phyloP scores from a whole-genome alignment of 768 basidiomycete genomes.

The Porphyrellus cyaneotinctus region DNA sequence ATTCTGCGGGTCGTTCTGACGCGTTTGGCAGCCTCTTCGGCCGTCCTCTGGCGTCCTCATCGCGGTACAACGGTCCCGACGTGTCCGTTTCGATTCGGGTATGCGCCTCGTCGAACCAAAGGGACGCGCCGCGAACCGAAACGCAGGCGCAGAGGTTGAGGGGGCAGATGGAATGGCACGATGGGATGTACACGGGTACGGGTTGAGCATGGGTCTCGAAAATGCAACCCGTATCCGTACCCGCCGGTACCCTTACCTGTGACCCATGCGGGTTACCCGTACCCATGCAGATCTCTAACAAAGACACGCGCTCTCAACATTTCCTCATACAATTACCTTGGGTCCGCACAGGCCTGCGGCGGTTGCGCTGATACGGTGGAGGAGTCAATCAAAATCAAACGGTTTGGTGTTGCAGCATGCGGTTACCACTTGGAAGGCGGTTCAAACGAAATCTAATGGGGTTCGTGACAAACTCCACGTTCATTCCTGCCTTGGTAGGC shows the following conservation, averaged over 20 bases:
- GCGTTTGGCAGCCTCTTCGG: too few species aligned
- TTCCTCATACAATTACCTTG: constrained; percentile 98
- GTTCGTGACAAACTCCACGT: constrained; percentile 93
- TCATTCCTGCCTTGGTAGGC: constrained; percentile 83
- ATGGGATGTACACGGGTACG: too few species aligned
- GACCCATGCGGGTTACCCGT: constrained; percentile 83
- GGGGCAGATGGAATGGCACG: too few species aligned
- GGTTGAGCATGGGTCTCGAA: too few species aligned
- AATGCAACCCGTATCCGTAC: too few species aligned
- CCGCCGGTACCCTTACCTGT: constrained; percentile 70
- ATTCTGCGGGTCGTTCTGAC: too few species aligned
- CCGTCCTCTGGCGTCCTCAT: too few species aligned
- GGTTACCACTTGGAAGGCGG: constrained; percentile 82
- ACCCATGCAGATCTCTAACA: constrained; percentile 76
- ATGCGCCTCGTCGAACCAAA: too few species aligned
- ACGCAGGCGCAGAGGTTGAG: too few species aligned
- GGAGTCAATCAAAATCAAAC: constrained; percentile 70
- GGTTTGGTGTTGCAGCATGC: constrained; percentile 76
- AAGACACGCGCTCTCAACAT: constrained; percentile 91
- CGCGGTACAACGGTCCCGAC: too few species aligned
- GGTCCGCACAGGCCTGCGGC: constrained; percentile 90
- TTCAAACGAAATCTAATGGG: constrained; percentile 90
- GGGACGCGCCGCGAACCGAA: too few species aligned
- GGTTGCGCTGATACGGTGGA: constrained; percentile 95
- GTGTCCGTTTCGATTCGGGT: too few species aligned